These are phyloP conservation scores for Dactylella cylindrospora DNA, from an alignment of 2,329 filamentous ascomycete species.

Conservation along the genomic window DNA sequence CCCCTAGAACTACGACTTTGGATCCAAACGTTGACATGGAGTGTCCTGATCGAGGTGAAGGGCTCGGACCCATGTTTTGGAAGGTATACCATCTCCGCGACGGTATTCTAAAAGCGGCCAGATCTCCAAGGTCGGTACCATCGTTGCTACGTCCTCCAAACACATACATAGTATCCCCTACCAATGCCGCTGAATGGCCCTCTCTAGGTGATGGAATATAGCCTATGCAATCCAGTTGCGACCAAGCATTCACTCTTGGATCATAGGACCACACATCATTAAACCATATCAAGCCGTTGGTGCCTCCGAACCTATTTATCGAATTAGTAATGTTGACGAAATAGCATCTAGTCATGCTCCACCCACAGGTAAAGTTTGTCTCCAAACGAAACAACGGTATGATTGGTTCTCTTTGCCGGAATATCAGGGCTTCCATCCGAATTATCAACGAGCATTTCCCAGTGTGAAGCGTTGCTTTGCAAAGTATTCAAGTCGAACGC, in stretches of 20 bases:
- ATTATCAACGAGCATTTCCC: slow-evolving; percentile 87
- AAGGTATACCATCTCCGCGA: slow-evolving; percentile 97
- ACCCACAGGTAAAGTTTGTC: slow-evolving; percentile 89
- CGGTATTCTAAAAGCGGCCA: slow-evolving; percentile 80
- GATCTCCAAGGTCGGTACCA: slow-evolving; percentile 84
- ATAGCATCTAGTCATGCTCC: slow-evolving; percentile 32
- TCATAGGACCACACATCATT: slow-evolving; percentile 99
- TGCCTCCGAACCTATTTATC: slow-evolving; percentile 79
- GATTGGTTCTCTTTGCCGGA: slow-evolving; percentile 89
- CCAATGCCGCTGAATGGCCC: slow-evolving; percentile 87
- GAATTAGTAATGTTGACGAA: neutral
- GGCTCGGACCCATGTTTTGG: slow-evolving; percentile 97
- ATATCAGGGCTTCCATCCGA: slow-evolving; percentile 67
- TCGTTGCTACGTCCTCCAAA: slow-evolving; percentile 96
- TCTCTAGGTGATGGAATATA: slow-evolving; percentile 94
- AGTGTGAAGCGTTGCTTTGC: slow-evolving; percentile 85
- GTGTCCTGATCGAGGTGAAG: slow-evolving; percentile 88
- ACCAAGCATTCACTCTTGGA: slow-evolving; percentile 77
- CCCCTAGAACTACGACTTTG: slow-evolving; percentile 85
- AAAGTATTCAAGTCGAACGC: slow-evolving; percentile 95
- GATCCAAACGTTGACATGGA: slow-evolving; percentile 97
- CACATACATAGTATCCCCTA: slow-evolving; percentile 98
- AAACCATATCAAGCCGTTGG: slow-evolving; percentile 95
- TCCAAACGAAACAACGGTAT: slow-evolving; percentile 85
- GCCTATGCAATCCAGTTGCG: slow-evolving; percentile 89